A percentile compares a stretch with the other conserved stretches of the same genome.
phyloP scores from a whole-genome alignment of 2,329 filamentous ascomycete genomes.

The Colletotrichum zoysiae region DNA sequence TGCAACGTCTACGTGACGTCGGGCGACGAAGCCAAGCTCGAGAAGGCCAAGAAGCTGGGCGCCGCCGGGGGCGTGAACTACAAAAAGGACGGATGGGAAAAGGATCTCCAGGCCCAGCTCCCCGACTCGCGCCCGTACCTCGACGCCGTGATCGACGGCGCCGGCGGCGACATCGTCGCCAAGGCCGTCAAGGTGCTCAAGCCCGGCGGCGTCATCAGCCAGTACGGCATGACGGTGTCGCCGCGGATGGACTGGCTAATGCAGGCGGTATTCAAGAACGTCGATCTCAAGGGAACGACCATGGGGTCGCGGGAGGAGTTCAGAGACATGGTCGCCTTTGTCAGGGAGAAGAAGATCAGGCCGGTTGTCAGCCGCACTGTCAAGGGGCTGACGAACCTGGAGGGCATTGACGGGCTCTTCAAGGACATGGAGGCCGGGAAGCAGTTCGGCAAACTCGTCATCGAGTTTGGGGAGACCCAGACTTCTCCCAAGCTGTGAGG shows the following conservation, averaged over 20 bases:
- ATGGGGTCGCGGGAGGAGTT: constrained; percentile 96
- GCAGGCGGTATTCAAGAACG: constrained; percentile 85
- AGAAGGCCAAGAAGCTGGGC: constrained; percentile 77
- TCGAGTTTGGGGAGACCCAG: constrained; percentile 69
- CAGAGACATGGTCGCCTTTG: constrained; percentile 88
- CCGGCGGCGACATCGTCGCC: constrained; percentile 85
- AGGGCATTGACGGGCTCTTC: constrained; percentile 86
- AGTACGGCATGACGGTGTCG: constrained; percentile 91
- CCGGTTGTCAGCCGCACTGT: constrained; percentile 83
- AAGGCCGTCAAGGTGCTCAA: constrained; percentile 78
- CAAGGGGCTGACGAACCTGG: constrained; percentile 79
- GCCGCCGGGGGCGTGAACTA: constrained; percentile 88
- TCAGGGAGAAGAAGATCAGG: constrained; percentile 77
- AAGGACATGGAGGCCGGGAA: constrained; percentile 86
- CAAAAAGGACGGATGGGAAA: constrained; percentile 84
- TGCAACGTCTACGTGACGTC: constrained; percentile 86
- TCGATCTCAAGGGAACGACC: constrained; percentile 87
- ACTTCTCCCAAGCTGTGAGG: constrained; percentile 58
- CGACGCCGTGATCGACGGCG: constrained; percentile 91
- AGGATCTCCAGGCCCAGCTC: constrained; percentile 74
- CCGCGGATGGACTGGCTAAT: constrained; percentile 92
- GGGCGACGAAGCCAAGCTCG: constrained; percentile 80
- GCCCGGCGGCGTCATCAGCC: constrained; percentile 83
- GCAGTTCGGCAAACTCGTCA: constrained; percentile 94
- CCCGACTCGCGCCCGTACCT: constrained; percentile 75